Evolutionary conservation across 2,329 filamentous ascomycete species (phyloP), one percentile per base, ranked within the genome.

Genomic region (Neoscytalidium dimidiatum): DNA sequence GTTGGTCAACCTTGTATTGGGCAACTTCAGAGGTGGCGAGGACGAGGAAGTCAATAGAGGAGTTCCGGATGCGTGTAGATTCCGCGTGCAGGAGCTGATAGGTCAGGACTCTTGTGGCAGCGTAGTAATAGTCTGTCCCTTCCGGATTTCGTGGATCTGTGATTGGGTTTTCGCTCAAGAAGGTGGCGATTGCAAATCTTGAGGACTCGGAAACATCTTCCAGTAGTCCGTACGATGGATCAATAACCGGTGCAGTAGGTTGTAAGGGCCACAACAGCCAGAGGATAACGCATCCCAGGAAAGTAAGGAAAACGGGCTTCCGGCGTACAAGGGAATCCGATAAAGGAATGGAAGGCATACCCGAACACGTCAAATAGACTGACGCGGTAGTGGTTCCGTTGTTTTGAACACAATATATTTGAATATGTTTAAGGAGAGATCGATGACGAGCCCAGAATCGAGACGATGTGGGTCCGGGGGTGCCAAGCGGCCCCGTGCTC

Each of bases 151-250:
- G n/a, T 14, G 51, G 52, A 52, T 70, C 64, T 26, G 35, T 67
- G 26, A 52, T 67, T 14, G 51, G 51, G 64, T 72, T 71, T 26
- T 74, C 72, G 41, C 75, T 74, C 9, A 80, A 73, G 66, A 80
- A 79, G 8, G 78, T 80, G 11, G 76, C 78, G 49, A 78, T 74
- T 4, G 77, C 77, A 44, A 66, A 69, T 23, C 65, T 44, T 19
- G 69, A 67, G 8, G 33, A 26, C 19, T 57, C 11, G 9, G 43
- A 48, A 11, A 58, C 38, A 4, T 64, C 62, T 11, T 64, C 43
- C 28, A 64, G 21, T 17, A 35, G 62, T n/a, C 62, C 62, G 44
- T 64, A 64, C 6, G 51, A 48, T 17, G 43, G 51, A 43, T 64
- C 51, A 35, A 64, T 41, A 19, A 64, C 21, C 8, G 62, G 29